Evolutionary conservation across 345 rosid genomes (phyloP).

Genomic region (Odontarrhena argentea): DNA sequence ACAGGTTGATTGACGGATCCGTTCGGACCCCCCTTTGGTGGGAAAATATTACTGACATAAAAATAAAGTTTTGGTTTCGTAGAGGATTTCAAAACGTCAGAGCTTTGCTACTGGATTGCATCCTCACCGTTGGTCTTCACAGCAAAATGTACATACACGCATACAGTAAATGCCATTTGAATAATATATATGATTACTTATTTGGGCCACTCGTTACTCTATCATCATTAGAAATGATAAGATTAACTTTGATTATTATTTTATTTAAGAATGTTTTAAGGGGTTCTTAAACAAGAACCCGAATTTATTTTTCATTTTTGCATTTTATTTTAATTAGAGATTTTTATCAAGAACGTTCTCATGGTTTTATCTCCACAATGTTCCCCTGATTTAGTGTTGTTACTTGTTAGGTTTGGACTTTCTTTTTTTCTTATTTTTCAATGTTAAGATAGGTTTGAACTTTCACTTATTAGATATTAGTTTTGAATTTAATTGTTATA

Average conservation of each 20-base stretch:
- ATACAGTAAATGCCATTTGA: not conserved
- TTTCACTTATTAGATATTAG: too few species aligned
- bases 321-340: too few species aligned
- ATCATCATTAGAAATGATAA: not conserved
- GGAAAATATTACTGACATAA: conserved; percentile 36
- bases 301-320: too few species aligned
- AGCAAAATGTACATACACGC: not conserved
- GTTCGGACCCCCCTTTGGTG: conserved; percentile 40
- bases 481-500: too few species aligned
- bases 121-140: conserved; percentile 29
- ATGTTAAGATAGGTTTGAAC: too few species aligned
- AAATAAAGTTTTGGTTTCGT: conserved; percentile 34
- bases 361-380: not conserved
- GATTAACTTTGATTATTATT: too few species aligned
- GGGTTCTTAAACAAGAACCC: too few species aligned
- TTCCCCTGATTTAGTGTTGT: not conserved
- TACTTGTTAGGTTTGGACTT: too few species aligned
- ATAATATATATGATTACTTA: not conserved
- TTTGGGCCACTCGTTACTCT: conserved; percentile 19
- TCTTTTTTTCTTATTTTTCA: too few species aligned
- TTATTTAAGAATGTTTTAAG: too few species aligned
- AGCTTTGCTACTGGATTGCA: conserved; percentile 27
- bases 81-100: conserved; percentile 27
- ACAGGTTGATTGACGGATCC: conserved; percentile 50
- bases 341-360: not conserved